Conservation (phyloP, 169 alveolate species). For the Eimeria necatrix region DNA sequence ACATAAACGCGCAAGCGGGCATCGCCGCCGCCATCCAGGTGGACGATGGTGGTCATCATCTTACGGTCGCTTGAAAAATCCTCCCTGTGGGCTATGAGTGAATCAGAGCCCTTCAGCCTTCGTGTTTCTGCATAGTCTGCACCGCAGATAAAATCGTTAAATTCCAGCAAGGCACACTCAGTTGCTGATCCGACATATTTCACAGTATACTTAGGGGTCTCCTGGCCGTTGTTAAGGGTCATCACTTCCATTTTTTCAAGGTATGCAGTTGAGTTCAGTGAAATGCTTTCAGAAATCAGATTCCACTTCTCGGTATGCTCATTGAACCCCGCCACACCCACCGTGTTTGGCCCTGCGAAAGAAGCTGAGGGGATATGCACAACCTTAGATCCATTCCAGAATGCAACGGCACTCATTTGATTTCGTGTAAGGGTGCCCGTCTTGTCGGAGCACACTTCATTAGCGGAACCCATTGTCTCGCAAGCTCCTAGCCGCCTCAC, state of each 20-base stretch:
- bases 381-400: conserved; percentile 81
- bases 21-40: conserved; percentile 40
- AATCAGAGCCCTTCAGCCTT: conserved; percentile 34
- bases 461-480: conserved; percentile 98
- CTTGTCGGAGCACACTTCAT: conserved; percentile 98
- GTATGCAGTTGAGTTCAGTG: conserved; percentile 88
- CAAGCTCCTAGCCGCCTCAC: conserved; percentile 83
- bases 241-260: conserved; percentile 77
- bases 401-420: conserved; percentile 95
- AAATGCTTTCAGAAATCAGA: conserved; percentile 77
- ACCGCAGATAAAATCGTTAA: conserved; percentile 79
- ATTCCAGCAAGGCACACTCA: conserved; percentile 91
- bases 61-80: conserved; percentile 90
- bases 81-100: conserved; percentile 65
- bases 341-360: conserved; percentile 46
- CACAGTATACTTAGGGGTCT: conserved; percentile 45
- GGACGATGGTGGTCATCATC: conserved; percentile 89
- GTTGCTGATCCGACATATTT: conserved; percentile 89
- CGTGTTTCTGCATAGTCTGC: conserved; percentile 76
- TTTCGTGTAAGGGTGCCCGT: conserved; percentile 99
- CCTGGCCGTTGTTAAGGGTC: conserved; percentile 34
- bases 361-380: conserved; percentile 63
- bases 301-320: conserved; percentile 67
- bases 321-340: conserved; percentile 21
- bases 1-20: conserved; percentile 83